Evolutionary conservation across 2,329 filamentous ascomycete species (phyloP).

Genomic region (Botryosphaeria dothidea): DNA sequence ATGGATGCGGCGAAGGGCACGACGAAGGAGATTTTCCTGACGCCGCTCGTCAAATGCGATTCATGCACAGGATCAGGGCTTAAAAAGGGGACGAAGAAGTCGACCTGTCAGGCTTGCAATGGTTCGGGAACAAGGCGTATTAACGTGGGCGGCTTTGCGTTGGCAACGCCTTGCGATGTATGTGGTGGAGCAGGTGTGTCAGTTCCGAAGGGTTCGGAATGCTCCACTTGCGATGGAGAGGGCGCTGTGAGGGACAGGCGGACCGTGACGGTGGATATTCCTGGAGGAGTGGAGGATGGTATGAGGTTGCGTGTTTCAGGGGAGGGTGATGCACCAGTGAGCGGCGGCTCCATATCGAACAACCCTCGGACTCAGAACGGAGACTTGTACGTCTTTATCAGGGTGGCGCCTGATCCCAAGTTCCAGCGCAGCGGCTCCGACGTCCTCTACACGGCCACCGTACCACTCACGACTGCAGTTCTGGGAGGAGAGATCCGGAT

Average conservation of each 20-base stretch:
- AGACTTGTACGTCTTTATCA: constrained; percentile 88
- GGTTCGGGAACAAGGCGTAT: constrained; percentile 86
- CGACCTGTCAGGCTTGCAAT: constrained; percentile 76
- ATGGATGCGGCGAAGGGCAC: constrained; percentile 94
- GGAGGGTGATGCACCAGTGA: constrained; percentile 83
- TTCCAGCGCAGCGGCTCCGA: constrained; percentile 88
- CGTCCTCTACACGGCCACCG: constrained; percentile 86
- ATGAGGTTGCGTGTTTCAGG: constrained; percentile 86
- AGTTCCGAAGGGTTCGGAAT: constrained; percentile 79
- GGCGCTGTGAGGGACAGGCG: constrained; percentile 82
- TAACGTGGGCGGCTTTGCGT: constrained; percentile 93
- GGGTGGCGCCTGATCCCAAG: constrained; percentile 84
- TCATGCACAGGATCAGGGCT: constrained; percentile 83
- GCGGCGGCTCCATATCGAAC: constrained; percentile 66
- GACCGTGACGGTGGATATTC: constrained; percentile 86
- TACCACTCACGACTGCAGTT: constrained; percentile 89
- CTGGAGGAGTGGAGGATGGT: constrained; percentile 92
- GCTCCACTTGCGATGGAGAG: constrained; percentile 74
- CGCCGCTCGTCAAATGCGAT: constrained; percentile 76
- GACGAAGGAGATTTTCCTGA: constrained; percentile 83
- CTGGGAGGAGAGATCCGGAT: constrained; percentile 88
- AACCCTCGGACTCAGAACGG: constrained; percentile 70
- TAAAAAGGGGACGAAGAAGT: constrained; percentile 74
- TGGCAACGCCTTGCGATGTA: constrained; percentile 82
- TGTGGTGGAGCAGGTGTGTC: constrained; percentile 78